Evolutionary conservation across 2,329 filamentous ascomycete species (phyloP), one percentile per base, ranked within the genome.

Genomic region (Plenodomus tracheiphilus): DNA sequence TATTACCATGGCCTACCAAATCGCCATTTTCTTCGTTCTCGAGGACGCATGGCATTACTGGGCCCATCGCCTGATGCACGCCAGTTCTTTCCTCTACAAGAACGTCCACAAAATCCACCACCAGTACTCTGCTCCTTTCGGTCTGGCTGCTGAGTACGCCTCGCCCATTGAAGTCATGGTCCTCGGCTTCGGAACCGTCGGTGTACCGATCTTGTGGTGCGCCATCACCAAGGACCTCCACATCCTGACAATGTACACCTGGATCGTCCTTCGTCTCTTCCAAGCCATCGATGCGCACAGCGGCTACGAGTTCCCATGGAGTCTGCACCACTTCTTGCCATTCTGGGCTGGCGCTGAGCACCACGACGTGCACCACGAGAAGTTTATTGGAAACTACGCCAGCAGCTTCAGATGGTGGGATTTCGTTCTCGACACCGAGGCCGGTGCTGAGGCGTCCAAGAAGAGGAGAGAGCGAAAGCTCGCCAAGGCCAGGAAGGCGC

Each of bases 361-460:
- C 78, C 94, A 99, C 78, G 94, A 99, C 69, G 80, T 91, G 38
- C 94, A 99, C 78, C 94, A 99, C 78, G 94, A 99, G 80, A 91
- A 91, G 72, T 99, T 99, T 78, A 91, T 99, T 57, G 94, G 94
- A 65, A 99, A 99, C 81, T 99, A 97, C 74, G 81, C 93, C 43
- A 96, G 91, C 71, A 96, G 90, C 80, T 99, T 99, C 85, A 85
- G 93, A 74, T 99, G 94, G 94, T 99, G 94, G 94, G 94, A 99
- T 78, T 96, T 88, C 74, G 74, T 86, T 63, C 82, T 97, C 61
- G 92, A 97, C 75, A 99, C 94, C 54, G 93, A 99, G 81, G 90
- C 90, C 57, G 91, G 89, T 44, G 84, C 89, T 32, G 93, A 95
- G 75, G 90, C 93, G 35, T 83, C 88, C 64, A 92, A 91, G 85